These are phyloP conservation scores for Yamadazyma akitaensis DNA, from an alignment of 805 yeast genomes.

Conservation along the genomic window DNA sequence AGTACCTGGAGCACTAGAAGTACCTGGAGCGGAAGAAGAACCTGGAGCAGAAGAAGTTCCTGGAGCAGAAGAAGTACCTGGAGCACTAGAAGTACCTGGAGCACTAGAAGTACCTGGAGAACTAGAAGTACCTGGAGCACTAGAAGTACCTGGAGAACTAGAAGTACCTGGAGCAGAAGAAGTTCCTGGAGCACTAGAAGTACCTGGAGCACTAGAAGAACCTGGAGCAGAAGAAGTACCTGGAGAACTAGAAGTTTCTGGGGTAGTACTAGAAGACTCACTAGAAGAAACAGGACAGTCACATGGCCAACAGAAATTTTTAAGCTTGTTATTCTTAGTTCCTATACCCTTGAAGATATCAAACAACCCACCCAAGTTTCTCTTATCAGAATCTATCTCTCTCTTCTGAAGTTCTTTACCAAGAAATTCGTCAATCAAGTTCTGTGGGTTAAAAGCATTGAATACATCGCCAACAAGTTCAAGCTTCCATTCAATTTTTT, in stretches of 20 bases:
- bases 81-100: background rate
- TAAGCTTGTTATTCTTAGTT: constrained; percentile 2
- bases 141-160: background rate
- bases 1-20: background rate
- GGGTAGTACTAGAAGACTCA: background rate
- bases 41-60: background rate
- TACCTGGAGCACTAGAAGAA: background rate
- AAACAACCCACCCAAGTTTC: background rate
- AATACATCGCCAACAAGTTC: constrained; percentile 4
- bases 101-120: background rate
- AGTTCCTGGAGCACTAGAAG: background rate
- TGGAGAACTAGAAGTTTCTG: background rate
- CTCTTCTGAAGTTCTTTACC: background rate
- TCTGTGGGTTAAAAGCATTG: background rate
- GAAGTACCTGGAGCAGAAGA: background rate
- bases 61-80: background rate
- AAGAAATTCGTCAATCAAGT: constrained; percentile 7
- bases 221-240: background rate
- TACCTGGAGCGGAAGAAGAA: background rate
- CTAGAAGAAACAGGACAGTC: constrained; percentile 10
- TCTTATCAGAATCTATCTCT: background rate
- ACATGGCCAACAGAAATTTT: constrained; percentile 15
- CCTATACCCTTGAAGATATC: constrained; percentile 7
- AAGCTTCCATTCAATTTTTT: constrained; percentile 4
- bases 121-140: background rate